Evolutionary conservation across 108 stramenopile species (phyloP), one percentile per base, ranked within the genome.

Genomic region (Mayamaea pseudoterrestris): DNA sequence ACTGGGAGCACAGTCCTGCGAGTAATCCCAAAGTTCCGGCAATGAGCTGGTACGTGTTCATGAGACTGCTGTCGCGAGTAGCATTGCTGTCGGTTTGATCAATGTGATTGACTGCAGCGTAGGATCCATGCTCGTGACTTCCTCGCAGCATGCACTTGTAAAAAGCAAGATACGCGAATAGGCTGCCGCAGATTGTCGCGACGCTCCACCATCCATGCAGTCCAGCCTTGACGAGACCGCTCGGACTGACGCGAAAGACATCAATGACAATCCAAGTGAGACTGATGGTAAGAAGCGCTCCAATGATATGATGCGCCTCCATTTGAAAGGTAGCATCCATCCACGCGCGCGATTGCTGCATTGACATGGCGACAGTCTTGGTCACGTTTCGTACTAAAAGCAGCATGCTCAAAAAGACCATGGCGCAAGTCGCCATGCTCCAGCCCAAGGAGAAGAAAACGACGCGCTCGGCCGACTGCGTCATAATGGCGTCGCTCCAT

Each of bases 1-100:
- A 45, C 21, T 45, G 44, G 7, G 44, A 45, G 7, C 44, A n/a
- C n/a, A 45, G 21, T 9, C 44, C 44, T 27, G 28, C 21, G 4
- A 45, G 25, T n/a, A 45, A 13, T 8, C 44, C 44, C 4, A 45
- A 13, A 27, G 21, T 45, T 4, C 24, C 21, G 24, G 44, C 44
- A n/a, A 45, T 11, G 32, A 34, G 32, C 13, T 34, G 32, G 32
- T 34, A 34, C 11, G 32, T 34, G 11, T 9, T 9, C 32, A 34
- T 34, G 32, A 34, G 32, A 34, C n/a, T n/a, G n/a, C n/a, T n/a
- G n/a, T n/a, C n/a, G n/a, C n/a, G n/a, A n/a, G n/a, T n/a, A n/a
- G n/a, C n/a, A n/a, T n/a, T n/a, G n/a, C n/a, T n/a, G n/a, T n/a
- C n/a, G n/a, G n/a, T n/a, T n/a, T n/a, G n/a, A n/a, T n/a, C n/a